These are phyloP conservation scores for Pezicula carpinea DNA, from an alignment of 2,329 filamentous ascomycete genomes.

Conservation along the genomic window DNA sequence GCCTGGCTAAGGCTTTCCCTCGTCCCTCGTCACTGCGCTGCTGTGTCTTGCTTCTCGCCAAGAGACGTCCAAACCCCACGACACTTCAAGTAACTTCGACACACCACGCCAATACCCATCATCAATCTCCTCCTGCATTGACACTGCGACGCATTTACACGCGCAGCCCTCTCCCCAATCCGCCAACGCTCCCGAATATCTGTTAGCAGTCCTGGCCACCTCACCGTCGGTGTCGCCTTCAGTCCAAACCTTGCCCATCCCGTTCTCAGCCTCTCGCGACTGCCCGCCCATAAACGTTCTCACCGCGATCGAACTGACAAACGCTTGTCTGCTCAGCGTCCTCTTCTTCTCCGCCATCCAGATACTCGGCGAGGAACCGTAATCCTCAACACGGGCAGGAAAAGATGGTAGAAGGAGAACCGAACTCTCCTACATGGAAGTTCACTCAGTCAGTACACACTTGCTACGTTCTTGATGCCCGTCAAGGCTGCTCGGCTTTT, in stretches of 20 bases:
- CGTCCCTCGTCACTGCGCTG: slow-evolving; percentile 7
- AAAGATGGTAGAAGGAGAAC: slow-evolving; percentile 96
- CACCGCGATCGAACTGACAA: slow-evolving; percentile 18
- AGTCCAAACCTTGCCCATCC: slow-evolving; percentile 18
- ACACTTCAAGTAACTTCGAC: slow-evolving; percentile 11
- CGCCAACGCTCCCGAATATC: slow-evolving; percentile 2
- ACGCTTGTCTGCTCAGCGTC: not conserved
- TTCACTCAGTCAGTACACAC: slow-evolving; percentile 71
- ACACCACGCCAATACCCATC: slow-evolving; percentile 7
- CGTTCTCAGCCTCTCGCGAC: slow-evolving; percentile 19
- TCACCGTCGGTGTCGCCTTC: slow-evolving; percentile 17
- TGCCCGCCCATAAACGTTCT: slow-evolving; percentile 9
- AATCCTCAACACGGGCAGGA: slow-evolving; percentile 28
- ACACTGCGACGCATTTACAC: not conserved
- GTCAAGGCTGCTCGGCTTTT: not conserved
- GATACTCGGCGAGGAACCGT: slow-evolving; percentile 20
- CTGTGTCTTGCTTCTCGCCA: slow-evolving; percentile 13
- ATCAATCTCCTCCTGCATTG: slow-evolving; percentile 5
- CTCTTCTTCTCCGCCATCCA: not conserved
- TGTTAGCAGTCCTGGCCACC: not conserved
- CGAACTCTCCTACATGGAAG: slow-evolving; percentile 96
- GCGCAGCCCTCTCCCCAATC: slow-evolving; percentile 6
- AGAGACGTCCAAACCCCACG: slow-evolving; percentile 16
- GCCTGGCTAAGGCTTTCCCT: slow-evolving; percentile 6
- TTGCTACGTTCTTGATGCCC: slow-evolving; percentile 2